Conservation (phyloP, 164 flowering plant genomes). For the Nymphaea thermarum region DNA sequence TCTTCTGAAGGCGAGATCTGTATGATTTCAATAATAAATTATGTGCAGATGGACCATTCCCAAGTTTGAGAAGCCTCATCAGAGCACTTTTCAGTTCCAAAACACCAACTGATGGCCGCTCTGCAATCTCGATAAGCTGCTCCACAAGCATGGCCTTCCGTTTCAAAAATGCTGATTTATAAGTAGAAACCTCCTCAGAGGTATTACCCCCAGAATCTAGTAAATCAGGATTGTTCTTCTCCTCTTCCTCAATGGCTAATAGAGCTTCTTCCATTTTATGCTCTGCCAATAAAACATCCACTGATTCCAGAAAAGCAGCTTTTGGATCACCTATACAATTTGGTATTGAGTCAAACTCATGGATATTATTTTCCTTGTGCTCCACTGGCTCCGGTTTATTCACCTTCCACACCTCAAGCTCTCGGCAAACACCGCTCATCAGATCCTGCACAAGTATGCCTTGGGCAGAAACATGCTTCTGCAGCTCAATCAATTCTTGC, state of each 20-base stretch:
- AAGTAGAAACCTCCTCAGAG: slow-evolving; percentile 39
- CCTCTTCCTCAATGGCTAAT: slow-evolving; percentile 58
- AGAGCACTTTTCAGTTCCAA: slow-evolving; percentile 54
- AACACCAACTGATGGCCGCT: slow-evolving; percentile 49
- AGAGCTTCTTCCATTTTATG: slow-evolving; percentile 74
- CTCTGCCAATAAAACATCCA: slow-evolving; percentile 86
- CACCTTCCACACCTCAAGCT: slow-evolving; percentile 57
- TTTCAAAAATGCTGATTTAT: slow-evolving; percentile 42
- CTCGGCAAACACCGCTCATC: slow-evolving; percentile 69
- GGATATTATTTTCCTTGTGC: slow-evolving; percentile 11
- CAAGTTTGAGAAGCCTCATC: slow-evolving; percentile 55
- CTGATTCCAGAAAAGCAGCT: slow-evolving; percentile 46
- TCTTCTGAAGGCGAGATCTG: slow-evolving; percentile 62
- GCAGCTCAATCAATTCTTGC: slow-evolving; percentile 75
- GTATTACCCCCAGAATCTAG: slow-evolving; percentile 36
- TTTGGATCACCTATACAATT: slow-evolving; percentile 28
- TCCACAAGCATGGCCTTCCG: slow-evolving; percentile 64
- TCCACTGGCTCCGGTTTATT: slow-evolving; percentile 19
- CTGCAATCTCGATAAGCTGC: slow-evolving; percentile 56
- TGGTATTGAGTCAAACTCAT: slow-evolving; percentile 20
- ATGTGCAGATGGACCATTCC: slow-evolving; percentile 79
- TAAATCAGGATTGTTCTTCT: slow-evolving; percentile 44
- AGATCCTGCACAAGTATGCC: slow-evolving; percentile 85
- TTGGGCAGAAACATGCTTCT: slow-evolving; percentile 78
- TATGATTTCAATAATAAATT: slow-evolving; percentile 56